Percentiles rank a stretch among this genome's conserved stretches.
Evolutionary conservation across 108 stramenopile genomes (phyloP).

Genomic region (Cylindrotheca fusiformis): DNA sequence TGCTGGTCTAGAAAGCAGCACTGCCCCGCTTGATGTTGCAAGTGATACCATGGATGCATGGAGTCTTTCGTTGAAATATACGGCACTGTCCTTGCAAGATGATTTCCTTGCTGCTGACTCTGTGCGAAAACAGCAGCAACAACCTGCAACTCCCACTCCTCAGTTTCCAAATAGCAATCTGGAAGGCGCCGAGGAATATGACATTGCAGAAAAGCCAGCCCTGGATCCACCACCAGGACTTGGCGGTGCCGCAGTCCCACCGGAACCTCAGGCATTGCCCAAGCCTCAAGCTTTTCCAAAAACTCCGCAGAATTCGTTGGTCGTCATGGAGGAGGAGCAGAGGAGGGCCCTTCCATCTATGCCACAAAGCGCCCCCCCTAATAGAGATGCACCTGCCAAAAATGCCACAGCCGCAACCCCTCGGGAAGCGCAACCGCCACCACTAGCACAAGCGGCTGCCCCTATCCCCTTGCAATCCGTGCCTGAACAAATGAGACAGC

Average conservation of each 20-base stretch:
- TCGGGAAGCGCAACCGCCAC: neutral
- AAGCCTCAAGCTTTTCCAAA: conserved; percentile 18
- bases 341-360: neutral
- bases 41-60: conserved; percentile 51
- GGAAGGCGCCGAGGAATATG: conserved; percentile 42
- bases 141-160: neutral
- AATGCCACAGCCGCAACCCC: neutral
- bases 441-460: neutral
- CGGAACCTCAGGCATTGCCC: neutral
- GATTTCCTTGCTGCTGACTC: conserved; percentile 81
- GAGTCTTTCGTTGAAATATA: conserved; percentile 72
- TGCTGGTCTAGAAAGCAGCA: neutral
- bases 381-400: neutral
- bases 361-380: neutral
- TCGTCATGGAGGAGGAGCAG: neutral
- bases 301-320: conserved; percentile 37
- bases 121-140: conserved; percentile 52
- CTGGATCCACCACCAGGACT: conserved; percentile 37
- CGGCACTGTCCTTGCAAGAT: conserved; percentile 56
- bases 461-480: conserved; percentile 1
- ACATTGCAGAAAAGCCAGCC: conserved; percentile 32
- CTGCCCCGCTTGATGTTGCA: conserved; percentile 9
- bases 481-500: neutral
- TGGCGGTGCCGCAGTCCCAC: conserved; percentile 2
- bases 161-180: conserved; percentile 21